These are phyloP conservation scores for Diplocarpon mali DNA, from an alignment of 2,329 filamentous ascomycete species.

Conservation along the genomic window DNA sequence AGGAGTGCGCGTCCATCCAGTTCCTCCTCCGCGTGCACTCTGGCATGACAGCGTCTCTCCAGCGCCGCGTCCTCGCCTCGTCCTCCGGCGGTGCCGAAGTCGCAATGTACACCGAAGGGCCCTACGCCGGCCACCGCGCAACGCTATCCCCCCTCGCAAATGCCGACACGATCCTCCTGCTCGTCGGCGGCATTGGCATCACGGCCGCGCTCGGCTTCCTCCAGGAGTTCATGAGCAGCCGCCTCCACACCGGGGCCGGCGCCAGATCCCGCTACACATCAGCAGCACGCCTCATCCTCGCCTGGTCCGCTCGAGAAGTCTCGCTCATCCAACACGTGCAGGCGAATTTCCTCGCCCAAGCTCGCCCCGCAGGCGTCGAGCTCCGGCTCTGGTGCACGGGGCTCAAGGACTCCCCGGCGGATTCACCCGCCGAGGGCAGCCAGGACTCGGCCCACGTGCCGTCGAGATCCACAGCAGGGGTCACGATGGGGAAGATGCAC, in stretches of 20 bases:
- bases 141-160: neutral
- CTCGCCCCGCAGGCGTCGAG: neutral
- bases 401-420: neutral
- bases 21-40: slow-evolving; percentile 1
- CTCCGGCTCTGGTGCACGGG: neutral
- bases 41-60: neutral
- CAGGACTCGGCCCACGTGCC: neutral
- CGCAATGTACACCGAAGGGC: slow-evolving; percentile 1
- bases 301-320: slow-evolving; percentile 21
- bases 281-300: slow-evolving; percentile 17
- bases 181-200: slow-evolving; percentile 2
- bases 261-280: slow-evolving; percentile 3
- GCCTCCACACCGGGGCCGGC: neutral
- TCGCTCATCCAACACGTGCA: slow-evolving; percentile 19
- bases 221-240: slow-evolving; percentile 14
- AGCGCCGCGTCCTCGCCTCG: neutral
- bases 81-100: neutral
- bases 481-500: neutral
- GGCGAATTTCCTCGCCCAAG: slow-evolving; percentile 11
- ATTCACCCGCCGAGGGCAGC: neutral
- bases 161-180: neutral
- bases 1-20: neutral
- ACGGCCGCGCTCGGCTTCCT: slow-evolving; percentile 2
- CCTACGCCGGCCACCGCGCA: neutral
- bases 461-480: neutral